Percentiles rank a stretch among this genome's conserved stretches.
Evolutionary conservation across 148 eudicot species (phyloP).

Genomic region (Vaccinium darrowii): DNA sequence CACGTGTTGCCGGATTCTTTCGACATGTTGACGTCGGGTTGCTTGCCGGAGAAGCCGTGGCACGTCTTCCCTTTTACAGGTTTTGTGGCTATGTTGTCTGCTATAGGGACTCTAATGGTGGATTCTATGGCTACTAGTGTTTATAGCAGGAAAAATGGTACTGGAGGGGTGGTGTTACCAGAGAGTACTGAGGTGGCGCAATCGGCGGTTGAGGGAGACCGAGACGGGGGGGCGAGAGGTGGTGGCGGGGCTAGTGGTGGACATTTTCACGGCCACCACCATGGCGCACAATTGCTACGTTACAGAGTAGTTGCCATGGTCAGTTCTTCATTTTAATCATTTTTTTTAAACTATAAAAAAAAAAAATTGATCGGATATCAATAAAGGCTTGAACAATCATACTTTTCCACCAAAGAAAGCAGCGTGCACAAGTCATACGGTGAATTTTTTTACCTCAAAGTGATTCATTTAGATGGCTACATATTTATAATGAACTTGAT

Average conservation of each 20-base stretch:
- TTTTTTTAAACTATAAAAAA: too few species aligned
- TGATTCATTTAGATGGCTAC: too few species aligned
- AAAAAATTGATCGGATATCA: too few species aligned
- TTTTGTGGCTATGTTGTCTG: slow-evolving; percentile 44
- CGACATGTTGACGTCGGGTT: slow-evolving; percentile 34
- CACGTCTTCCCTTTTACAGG: slow-evolving; percentile 40
- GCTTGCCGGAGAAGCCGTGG: slow-evolving; percentile 45
- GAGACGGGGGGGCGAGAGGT: background rate
- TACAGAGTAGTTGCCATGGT: slow-evolving; percentile 25
- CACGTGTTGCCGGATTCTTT: slow-evolving; percentile 68
- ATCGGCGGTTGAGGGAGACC: background rate
- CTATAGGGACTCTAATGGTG: slow-evolving; percentile 41
- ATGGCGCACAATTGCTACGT: slow-evolving; percentile 8
- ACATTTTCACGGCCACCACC: too few species aligned
- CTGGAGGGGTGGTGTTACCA: background rate
- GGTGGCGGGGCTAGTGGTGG: too few species aligned
- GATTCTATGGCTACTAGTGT: slow-evolving; percentile 40
- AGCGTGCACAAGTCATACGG: too few species aligned
- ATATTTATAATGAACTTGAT: too few species aligned
- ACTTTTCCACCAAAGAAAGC: too few species aligned
- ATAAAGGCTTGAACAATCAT: too few species aligned
- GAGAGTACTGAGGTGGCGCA: background rate
- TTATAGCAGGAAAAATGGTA: slow-evolving; percentile 23
- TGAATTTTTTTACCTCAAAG: too few species aligned
- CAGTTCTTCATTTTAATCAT: background rate